Evolutionary conservation across 2,329 filamentous ascomycete species (phyloP), one percentile per base, ranked within the genome.

Genomic region (Colletotrichum coccodes): DNA sequence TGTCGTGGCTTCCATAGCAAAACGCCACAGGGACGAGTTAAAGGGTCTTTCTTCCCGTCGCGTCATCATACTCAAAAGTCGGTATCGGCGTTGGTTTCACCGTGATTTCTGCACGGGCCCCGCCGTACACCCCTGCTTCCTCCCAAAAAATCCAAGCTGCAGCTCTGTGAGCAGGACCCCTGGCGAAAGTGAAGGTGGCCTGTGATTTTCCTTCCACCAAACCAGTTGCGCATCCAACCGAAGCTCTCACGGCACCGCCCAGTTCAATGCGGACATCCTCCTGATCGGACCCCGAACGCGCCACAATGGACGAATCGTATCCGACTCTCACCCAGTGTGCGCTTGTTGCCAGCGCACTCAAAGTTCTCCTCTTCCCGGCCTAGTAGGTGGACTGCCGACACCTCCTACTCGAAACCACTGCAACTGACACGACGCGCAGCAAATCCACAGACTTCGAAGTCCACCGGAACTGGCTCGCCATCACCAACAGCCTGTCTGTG

Each of bases 401-500:
- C 52, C 65, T 44, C 61, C 26, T 14, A 34, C 14, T 34, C n/a
- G 14, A 26, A 18, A n/a, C 47, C 28, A 30, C 49, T n/a, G 21
- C 47, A 68, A 56, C 72, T 73, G 26, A 73, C 72, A 65, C 42
- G 42, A 36, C 49, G 49, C 44, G 67, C 80, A 98, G 95, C 86
- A 98, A 97, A 86, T 99, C 96, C 6, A 99, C 96, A 74, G 96
- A 99, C 80, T 99, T 99, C 76, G 96, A 99, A 81, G 96, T 99
- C 63, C 96, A 99, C 82, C 91, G 96, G 73, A 99, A 99, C 84
- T 99, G 96, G 96, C 90, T 99, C 46, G 96, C 96, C 71, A 94
- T 98, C 74, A 98, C 96, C 5, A 87, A 97, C 81, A 97, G 93
- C 70, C 87, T 98, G 23, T 93, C 95, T 3, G 82, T 95, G 58